Evolutionary conservation across 2,329 filamentous ascomycete genomes (phyloP), one percentile per base, ranked within the genome.

Genomic region (Colletotrichum sp.): DNA sequence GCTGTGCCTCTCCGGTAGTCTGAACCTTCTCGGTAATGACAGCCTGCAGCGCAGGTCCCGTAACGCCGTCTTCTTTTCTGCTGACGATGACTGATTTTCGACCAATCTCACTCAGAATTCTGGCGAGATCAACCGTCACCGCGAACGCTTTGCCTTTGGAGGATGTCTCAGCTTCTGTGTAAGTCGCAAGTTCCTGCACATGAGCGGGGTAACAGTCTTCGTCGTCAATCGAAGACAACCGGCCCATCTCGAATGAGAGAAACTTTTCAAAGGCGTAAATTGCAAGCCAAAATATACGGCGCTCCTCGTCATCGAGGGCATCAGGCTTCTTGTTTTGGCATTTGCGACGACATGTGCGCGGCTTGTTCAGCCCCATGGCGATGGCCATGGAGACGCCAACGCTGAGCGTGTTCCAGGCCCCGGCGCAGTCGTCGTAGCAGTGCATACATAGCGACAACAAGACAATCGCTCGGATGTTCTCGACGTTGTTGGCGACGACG

Each of bases 311-410:
- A 6, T 67, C 62, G 1, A 67, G 52, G 4, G 70, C 70, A 1
- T 68, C 73, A 1, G 21, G 63, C 1, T 66, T 72, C 10, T 16
- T 30, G 30, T 34, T 21, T 3, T 39, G 18, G 1, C 57, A 60
- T 2, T 36, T 55, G 15, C 39, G 39, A 5, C 32, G 26, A 12
- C 70, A 68, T 8, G 69, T 34, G 5, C 64, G 69, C 13, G 73
- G 64, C 21, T 68, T 76, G 30, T 82, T 80, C 15, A 82, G 72
- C 13, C 81, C 80, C 15, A 82, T 76, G 3, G 79, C 80, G 21
- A 78, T 80, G 8, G 81, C 80, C 32, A 79, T 79, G 16, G 79
- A 73, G 13, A 82, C 77, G 0, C 79, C 79, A 8, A 80, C 77
- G 7, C 78, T 79, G n/a, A 78, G 59, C 4, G 78, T 69, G 12